Evolutionary conservation across 139 green algal genomes (phyloP), one percentile per base, ranked within the genome.

Genomic region (Coccomyxa sp.): DNA sequence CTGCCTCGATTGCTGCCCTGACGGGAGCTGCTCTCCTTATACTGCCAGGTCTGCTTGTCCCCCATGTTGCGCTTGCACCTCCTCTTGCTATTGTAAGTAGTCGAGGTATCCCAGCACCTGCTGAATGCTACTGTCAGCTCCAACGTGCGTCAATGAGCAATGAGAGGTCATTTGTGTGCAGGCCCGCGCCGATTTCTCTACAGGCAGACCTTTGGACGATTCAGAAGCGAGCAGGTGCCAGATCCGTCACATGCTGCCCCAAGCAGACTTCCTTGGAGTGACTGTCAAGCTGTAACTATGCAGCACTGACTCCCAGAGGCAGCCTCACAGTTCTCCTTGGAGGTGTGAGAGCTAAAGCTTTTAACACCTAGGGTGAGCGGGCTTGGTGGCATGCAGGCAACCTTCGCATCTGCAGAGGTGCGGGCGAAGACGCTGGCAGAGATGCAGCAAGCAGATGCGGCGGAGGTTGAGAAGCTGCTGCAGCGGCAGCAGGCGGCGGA

Each of bases 381-480:
- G 37, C 31, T 68, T 58, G 55, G 64, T 74, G 69, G n/a, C n/a
- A n/a, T n/a, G n/a, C 77, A 86, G 78, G 78, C 78, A 6, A 33
- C 78, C 10, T 86, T 75, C 74, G 36, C 33, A 4, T 68, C 68
- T 24, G 74, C 79, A 68, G 75, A 85, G 75, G 2, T 37, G 55
- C 54, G 70, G 3, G 75, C 50, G 18, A 55, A 9, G n/a, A 29
- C 8, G 16, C 40, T 87, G 55, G 33, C 36, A 9, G 78, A 84
- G 34, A 31, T 9, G 36, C 31, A 85, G 64, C 55, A 85, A 7
- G 64, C n/a, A 14, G 74, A 85, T 31, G 50, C 64, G 8, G 40
- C 40, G 2, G 84, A 89, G 37, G 74, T 70, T 64, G 33, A 68
- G 29, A 89, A 85, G 76, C 74, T 78, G 33, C 39, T 78, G 75